These are phyloP conservation scores for Tuber calosporum DNA, from an alignment of 495 filamentous ascomycete genomes.

Conservation along the genomic window DNA sequence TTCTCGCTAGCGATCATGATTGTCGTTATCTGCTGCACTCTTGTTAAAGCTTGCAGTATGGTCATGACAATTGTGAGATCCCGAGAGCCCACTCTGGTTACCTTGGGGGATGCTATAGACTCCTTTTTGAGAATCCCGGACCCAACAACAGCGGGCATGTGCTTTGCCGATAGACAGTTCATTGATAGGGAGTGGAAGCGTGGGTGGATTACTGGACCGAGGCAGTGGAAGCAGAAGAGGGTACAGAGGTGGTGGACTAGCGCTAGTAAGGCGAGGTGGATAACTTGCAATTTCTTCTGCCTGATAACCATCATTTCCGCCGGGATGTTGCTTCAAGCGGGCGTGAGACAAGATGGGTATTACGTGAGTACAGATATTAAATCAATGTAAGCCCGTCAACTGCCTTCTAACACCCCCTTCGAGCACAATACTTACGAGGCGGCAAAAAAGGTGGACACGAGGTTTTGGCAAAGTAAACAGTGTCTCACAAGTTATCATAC, in stretches of 20 bases:
- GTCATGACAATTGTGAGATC: too few relatives aligned
- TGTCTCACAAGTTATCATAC: slow-evolving; percentile 1
- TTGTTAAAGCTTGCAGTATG: too few relatives aligned
- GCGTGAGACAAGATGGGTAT: neutral
- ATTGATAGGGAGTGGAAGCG: slow-evolving; percentile 8
- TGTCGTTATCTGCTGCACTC: too few relatives aligned
- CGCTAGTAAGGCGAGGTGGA: neutral
- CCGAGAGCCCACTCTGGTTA: too few relatives aligned
- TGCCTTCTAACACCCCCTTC: neutral
- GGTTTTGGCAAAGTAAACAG: slow-evolving; percentile 11
- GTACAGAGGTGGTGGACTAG: neutral
- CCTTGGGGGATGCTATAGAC: too few relatives aligned
- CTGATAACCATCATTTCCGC: neutral
- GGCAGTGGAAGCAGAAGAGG: neutral
- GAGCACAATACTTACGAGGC: neutral
- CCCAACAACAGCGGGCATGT: too few relatives aligned
- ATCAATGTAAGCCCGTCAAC: too few relatives aligned
- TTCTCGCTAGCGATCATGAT: slow-evolving; percentile 42
- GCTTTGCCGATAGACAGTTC: slow-evolving; percentile 28
- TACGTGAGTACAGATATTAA: neutral
- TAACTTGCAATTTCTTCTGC: slow-evolving; percentile 9
- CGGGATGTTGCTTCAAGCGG: neutral
- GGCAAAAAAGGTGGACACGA: slow-evolving; percentile 4
- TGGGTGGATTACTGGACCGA: neutral
- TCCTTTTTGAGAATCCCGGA: too few relatives aligned